Evolutionary conservation across 257 asterid genomes (phyloP).

Genomic region (Haberlea rhodopensis): DNA sequence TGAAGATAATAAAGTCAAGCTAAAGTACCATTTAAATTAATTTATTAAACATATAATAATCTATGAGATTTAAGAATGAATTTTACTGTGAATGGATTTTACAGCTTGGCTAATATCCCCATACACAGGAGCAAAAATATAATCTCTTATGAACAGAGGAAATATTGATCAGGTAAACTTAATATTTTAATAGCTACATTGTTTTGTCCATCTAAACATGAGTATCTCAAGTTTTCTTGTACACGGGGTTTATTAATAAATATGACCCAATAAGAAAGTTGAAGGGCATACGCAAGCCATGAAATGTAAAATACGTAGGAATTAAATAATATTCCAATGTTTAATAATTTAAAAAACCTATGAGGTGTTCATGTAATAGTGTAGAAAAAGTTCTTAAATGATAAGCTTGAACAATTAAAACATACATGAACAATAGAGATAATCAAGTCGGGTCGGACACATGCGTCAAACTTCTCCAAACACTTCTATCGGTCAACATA

Average conservation of each 20-base stretch:
- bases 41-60: background rate
- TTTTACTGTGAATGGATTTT: constrained; percentile 71
- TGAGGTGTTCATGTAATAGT: background rate
- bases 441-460: too few relatives aligned
- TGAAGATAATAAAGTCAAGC: background rate
- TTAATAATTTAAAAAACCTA: background rate
- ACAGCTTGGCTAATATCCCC: constrained; percentile 77
- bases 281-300: background rate
- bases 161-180: background rate
- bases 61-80: constrained; percentile 10
- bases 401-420: constrained; percentile 10
- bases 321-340: background rate
- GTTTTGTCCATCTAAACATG: background rate
- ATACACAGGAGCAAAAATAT: constrained; percentile 85
- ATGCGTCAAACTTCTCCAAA: too few relatives aligned
- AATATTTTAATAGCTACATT: background rate
- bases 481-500: too few relatives aligned
- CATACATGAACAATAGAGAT: too few relatives aligned
- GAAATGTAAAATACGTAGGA: background rate
- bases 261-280: background rate
- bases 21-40: background rate
- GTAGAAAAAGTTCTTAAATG: background rate
- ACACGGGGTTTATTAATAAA: background rate
- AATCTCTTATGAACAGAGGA: constrained; percentile 59
- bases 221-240: background rate